Conservation (phyloP, 73 alveolate genomes). For the Tetrahymena elliotti region DNA sequence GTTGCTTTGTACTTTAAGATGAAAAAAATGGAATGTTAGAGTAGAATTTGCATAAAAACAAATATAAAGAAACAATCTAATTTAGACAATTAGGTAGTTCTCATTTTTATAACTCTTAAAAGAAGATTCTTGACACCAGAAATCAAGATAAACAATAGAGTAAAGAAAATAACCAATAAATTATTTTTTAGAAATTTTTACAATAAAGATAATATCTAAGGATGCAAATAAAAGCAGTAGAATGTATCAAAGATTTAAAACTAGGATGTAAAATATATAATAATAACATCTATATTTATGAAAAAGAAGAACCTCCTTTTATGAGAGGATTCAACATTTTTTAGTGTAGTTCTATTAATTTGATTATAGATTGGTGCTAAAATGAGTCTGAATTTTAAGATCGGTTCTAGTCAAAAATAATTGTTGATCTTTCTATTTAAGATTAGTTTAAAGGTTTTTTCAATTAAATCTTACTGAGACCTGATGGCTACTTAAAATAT, state of each 20-base stretch:
- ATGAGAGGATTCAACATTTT: not conserved
- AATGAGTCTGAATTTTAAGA: not conserved
- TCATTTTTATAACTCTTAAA: not conserved
- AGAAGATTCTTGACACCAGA: no score
- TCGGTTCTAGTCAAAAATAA: not conserved
- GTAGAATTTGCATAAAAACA: no score
- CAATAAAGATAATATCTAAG: not conserved
- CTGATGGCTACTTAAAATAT: not conserved
- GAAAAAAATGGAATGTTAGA: not conserved
- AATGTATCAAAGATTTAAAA: not conserved
- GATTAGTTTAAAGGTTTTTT: not conserved
- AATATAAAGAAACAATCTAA: not conserved
- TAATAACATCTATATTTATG: not conserved
- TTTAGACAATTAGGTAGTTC: not conserved
- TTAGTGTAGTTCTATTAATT: not conserved
- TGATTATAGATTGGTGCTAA: not conserved
- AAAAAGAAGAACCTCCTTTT: not conserved
- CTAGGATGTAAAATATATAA: not conserved
- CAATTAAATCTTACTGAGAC: not conserved
- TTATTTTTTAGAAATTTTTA: not conserved
- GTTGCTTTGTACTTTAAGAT: no score
- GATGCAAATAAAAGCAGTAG: not conserved
- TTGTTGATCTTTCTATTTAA: not conserved
- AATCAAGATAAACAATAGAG: not conserved
- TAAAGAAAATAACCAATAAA: not conserved